phyloP scores from a whole-genome alignment of 2,329 filamentous ascomycete genomes.

The Colletotrichum tropicale region DNA sequence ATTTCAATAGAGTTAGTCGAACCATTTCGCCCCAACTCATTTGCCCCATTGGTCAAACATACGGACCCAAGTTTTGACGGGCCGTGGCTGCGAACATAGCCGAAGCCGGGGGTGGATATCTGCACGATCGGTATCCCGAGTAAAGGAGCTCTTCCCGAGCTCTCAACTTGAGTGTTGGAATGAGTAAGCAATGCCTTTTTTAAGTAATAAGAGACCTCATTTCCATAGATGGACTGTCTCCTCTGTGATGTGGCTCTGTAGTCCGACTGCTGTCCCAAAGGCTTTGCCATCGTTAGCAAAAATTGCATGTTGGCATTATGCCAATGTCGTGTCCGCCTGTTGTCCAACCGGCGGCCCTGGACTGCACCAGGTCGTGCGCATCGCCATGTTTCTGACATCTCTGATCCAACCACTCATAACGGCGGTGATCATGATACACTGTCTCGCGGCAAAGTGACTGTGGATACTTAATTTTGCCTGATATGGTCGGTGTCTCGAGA shows the following conservation, averaged over 20 bases:
- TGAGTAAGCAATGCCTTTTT: not conserved
- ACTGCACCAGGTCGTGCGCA: not conserved
- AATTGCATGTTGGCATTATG: not conserved
- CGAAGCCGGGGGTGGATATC: not conserved
- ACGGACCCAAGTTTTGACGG: not conserved
- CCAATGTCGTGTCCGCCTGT: not conserved
- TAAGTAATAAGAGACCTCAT: not conserved
- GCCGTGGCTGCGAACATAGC: not conserved
- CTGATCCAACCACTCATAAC: not conserved
- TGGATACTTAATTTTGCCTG: not conserved
- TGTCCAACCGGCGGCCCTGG: not conserved
- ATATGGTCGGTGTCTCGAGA: not conserved
- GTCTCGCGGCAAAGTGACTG: not conserved
- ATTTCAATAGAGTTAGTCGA: not conserved
- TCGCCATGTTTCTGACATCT: not conserved
- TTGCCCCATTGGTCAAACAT: not conserved
- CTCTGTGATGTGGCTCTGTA: not conserved
- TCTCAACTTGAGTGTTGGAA: not conserved
- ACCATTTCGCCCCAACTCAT: not conserved
- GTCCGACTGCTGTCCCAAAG: not conserved
- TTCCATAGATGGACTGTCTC: not conserved
- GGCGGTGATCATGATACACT: not conserved
- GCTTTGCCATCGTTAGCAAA: not conserved
- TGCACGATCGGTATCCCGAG: not conserved
- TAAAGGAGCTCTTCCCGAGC: not conserved